Conservation (phyloP, 352 stramenopile species). For the Pelagophyceae sp. region DNA sequence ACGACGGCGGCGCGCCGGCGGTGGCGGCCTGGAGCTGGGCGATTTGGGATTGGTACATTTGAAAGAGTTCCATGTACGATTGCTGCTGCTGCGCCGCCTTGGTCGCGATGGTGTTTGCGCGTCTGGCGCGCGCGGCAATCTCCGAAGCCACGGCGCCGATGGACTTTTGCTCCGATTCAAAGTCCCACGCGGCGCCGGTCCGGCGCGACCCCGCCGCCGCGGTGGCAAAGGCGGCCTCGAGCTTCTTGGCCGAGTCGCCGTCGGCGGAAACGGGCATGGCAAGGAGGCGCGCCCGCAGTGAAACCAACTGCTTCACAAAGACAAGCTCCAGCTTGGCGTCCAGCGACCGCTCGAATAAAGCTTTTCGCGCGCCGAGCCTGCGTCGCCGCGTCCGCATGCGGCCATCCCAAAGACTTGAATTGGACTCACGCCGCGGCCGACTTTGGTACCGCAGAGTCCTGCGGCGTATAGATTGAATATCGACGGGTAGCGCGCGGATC, state of each 20-base stretch:
- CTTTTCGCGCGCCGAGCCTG: neutral
- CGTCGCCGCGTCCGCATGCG: no score
- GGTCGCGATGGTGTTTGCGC: neutral
- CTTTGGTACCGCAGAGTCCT: no score
- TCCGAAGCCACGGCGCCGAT: neutral
- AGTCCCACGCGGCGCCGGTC: neutral
- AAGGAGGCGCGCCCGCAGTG: neutral
- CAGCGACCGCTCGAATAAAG: neutral
- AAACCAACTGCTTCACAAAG: slow-evolving; percentile 5
- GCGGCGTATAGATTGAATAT: no score
- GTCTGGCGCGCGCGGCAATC: neutral
- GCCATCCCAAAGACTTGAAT: no score
- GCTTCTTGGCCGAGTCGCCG: neutral
- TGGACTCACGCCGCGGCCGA: no score
- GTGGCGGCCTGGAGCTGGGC: neutral
- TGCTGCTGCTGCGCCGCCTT: slow-evolving; percentile 8
- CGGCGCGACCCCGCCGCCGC: neutral
- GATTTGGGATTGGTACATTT: slow-evolving; percentile 18
- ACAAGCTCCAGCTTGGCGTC: neutral
- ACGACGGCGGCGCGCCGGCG: neutral
- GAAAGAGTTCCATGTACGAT: slow-evolving; percentile 16
- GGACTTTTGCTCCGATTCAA: neutral
- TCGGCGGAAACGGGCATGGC: neutral
- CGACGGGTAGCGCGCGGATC: no score
- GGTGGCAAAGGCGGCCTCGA: neutral